These are phyloP conservation scores for Ophiosphaerella herpotricha DNA, from an alignment of 2,329 filamentous ascomycete genomes.

Conservation along the genomic window DNA sequence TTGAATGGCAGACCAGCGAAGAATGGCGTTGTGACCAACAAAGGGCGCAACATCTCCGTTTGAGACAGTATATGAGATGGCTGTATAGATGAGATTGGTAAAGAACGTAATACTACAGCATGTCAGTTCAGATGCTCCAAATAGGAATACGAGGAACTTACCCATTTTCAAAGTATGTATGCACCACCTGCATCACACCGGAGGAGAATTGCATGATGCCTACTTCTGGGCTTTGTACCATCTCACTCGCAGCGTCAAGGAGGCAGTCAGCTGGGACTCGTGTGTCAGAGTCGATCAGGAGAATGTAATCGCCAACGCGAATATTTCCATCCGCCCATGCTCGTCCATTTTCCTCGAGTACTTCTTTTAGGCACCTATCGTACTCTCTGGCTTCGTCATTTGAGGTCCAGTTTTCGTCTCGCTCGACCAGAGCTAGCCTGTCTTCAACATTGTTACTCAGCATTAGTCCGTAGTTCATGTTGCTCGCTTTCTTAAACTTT, in stretches of 20 bases:
- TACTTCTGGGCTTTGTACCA: constrained; percentile 79
- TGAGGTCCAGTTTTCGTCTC: constrained; percentile 33
- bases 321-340: constrained; percentile 82
- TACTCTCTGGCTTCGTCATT: constrained; percentile 45
- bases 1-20: constrained; percentile 70
- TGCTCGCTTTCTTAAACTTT: constrained; percentile 60
- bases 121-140: neutral
- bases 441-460: constrained; percentile 67
- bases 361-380: constrained; percentile 58
- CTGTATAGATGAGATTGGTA: constrained; percentile 76
- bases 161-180: constrained; percentile 73
- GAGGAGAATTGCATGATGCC: constrained; percentile 78
- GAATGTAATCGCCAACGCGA: constrained; percentile 81
- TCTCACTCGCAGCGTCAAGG: constrained; percentile 78
- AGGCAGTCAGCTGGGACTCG: constrained; percentile 70
- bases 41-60: constrained; percentile 76
- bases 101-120: constrained; percentile 69
- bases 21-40: constrained; percentile 77
- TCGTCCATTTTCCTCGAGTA: constrained; percentile 69
- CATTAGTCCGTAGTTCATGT: constrained; percentile 74
- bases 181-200: constrained; percentile 71
- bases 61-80: constrained; percentile 71
- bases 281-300: constrained; percentile 58
- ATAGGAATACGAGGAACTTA: neutral
- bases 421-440: constrained; percentile 51